Base-by-base conservation (phyloP, 805 yeast genomes). In the Saccharomyces paradoxus region DNA sequence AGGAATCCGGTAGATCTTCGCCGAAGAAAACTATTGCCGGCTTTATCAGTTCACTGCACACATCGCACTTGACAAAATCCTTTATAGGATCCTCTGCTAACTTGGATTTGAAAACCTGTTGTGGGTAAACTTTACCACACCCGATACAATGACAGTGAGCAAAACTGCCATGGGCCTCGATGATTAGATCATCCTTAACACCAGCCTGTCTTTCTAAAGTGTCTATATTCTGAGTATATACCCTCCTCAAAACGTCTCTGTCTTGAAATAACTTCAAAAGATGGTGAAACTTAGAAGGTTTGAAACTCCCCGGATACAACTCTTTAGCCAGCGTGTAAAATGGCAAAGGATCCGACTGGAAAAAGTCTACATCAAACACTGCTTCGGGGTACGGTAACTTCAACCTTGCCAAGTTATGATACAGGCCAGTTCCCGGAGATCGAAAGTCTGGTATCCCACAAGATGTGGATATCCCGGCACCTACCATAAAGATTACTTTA, bases 401-500 rank as follows among this genome's bases (percentile, higher is more conserved):
- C 41, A 91, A 75, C 58, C 81, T 77, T 22, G 85, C 77, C 51
- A 92, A 74, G 66, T 92, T 92, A 58, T 90, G 81, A 64, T 92
- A 92, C 6, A 92, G 77, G 0, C 96, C 96, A 1, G 98, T 92
- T 47, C 82, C 80, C 0, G 97, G 97, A 21, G 95, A 83, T 60
- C 98, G 76, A 68, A 92, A 92, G 68, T 92, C 99, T 0, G 98
- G 99, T 49, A 91, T 92, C 0, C 98, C 99, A 49, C 96, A 90
- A 2, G 87, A 76, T 0, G 98, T 92, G 2, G 97, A 89, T 44
- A 90, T 83, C 0, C 99, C 99, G 0, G 99, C 99, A 1, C 99
- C 99, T 8, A 84, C 84, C 72, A 86, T 79, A 63, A 87, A 83
- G 0, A 84, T 79, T 5, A 85, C 78, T 58, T 80, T 78, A 1